Conservation (phyloP, 1,284 basidiomycete species). For the Spongispora temasekensis region DNA sequence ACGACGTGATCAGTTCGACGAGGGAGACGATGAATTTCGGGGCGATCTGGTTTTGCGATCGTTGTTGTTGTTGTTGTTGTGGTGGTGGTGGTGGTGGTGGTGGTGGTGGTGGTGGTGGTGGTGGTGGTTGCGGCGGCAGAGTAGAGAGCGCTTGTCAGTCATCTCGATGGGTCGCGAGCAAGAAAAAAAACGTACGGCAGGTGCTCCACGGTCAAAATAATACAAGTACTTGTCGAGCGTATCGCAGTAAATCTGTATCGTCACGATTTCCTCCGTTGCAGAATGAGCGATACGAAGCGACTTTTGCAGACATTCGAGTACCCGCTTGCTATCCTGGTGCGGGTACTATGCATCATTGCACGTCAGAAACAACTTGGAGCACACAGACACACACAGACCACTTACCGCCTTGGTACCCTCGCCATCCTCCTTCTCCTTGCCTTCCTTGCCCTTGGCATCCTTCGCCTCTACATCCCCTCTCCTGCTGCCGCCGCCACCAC, state of each 20-base stretch:
- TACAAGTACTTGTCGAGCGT: constrained; percentile 93
- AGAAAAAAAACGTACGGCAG: constrained; percentile 62
- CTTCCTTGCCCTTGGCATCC: constrained; percentile 31
- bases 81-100: too few species aligned
- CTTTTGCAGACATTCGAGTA: constrained; percentile 94
- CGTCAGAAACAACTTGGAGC: background rate
- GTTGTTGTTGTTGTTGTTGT: too few species aligned
- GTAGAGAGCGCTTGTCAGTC: background rate
- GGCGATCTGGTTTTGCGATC: constrained; percentile 69
- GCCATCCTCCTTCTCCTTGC: constrained; percentile 43
- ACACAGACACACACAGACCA: constrained; percentile 51
- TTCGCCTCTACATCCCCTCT: constrained; percentile 31
- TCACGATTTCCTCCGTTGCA: constrained; percentile 93
- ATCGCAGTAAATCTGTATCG: constrained; percentile 91
- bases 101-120: too few species aligned
- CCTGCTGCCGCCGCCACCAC: constrained; percentile 43
- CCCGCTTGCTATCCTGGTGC: constrained; percentile 91
- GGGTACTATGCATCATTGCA: constrained; percentile 45
- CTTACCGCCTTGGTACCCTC: constrained; percentile 63
- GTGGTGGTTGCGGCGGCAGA: too few species aligned
- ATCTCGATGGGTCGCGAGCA: too few species aligned
- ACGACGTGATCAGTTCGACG: constrained; percentile 89
- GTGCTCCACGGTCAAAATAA: constrained; percentile 89
- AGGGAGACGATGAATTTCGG: constrained; percentile 94
- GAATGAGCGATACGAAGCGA: constrained; percentile 91